Base-by-base conservation (phyloP, 2,329 filamentous ascomycete genomes). In the Neonectria magnoliae region DNA sequence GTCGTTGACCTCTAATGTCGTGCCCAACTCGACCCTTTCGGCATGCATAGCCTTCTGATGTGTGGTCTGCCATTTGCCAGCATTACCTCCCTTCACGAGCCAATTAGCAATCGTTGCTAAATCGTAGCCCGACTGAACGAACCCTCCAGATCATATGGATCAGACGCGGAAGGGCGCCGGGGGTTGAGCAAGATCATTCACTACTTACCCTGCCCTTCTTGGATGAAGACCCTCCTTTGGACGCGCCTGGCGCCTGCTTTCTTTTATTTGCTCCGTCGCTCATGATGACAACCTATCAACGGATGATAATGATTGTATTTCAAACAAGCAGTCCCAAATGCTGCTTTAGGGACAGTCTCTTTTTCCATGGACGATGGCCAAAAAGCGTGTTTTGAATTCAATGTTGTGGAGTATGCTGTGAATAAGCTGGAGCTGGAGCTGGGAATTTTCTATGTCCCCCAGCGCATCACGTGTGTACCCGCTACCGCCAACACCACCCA, bases 1-100 rank as follows among this genome's bases (percentile, higher is more conserved):
- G 73, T 94, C 91, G 5, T 91, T 91, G 5, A 90, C 82, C 70
- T 92, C 87, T 52, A 94, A 78, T 13, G 78, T 75, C 42, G 78
- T 82, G 44, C 82, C 83, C 68, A 79, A 70, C 42, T 80, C 80
- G 14, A 78, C 78, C 65, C 79, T 76, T 55, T 79, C 76, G 20
- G 80, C 79, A 47, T 81, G 69, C 73, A 85, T 89, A 36, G 80
- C 79, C 71, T 84, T 82, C 50, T 90, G 87, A 65, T 88, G 84
- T 14, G 88, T 81, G 27, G 88, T 90, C 73, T 85, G 84, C 88
- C 88, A 91, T 75, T 83, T 87, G 11, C 87, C 87, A 62, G 79
- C 79, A 60, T 81, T 84, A 60, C 87, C 86, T 38, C 83, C 81
- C 84, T 86, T 47, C 13, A 18, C 22, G 8, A 58, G 22, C 16